Evolutionary conservation across 1,284 basidiomycete species (phyloP).

Genomic region (Apiotrichum akiyoshidainum): DNA sequence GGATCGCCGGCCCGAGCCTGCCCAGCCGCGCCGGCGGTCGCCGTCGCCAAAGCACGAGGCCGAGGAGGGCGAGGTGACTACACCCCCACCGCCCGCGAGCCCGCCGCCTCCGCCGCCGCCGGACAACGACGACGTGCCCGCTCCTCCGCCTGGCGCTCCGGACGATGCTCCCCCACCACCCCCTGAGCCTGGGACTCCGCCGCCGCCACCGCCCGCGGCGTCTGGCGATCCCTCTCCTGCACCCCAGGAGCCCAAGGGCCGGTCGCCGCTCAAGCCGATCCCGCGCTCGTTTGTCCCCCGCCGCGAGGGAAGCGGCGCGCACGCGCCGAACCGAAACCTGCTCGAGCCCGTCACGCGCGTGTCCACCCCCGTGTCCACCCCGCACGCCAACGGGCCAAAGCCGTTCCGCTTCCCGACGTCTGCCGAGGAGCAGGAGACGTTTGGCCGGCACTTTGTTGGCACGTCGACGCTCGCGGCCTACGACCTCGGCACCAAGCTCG

Average conservation of each 20-base stretch:
- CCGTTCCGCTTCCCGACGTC: conserved; percentile 54
- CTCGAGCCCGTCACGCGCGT: conserved; percentile 31
- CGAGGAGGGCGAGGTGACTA: conserved; percentile 8
- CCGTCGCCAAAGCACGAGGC: conserved; percentile 7
- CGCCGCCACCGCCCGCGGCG: conserved; percentile 17
- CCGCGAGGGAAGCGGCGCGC: conserved; percentile 40
- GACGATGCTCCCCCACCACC: conserved; percentile 26
- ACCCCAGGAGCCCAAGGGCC: conserved; percentile 16
- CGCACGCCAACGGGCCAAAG: conserved; percentile 6
- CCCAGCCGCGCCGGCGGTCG: neutral
- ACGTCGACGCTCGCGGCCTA: conserved; percentile 76
- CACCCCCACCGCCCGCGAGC: conserved; percentile 1
- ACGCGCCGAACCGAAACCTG: conserved; percentile 41
- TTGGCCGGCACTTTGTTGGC: conserved; percentile 68
- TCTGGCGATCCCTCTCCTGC: conserved; percentile 6
- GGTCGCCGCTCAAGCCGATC: neutral
- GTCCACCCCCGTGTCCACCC: conserved; percentile 17
- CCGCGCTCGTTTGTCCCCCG: conserved; percentile 6
- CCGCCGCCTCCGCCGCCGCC: conserved; percentile 15
- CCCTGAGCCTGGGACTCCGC: neutral
- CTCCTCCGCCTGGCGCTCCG: conserved; percentile 28
- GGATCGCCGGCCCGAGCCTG: neutral
- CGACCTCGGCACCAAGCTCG: conserved; percentile 75
- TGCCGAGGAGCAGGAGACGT: conserved; percentile 65
- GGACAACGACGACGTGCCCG: conserved; percentile 49